These are phyloP conservation scores for Wallacemonas collosoma DNA, from an alignment of 208 protist genomes.

Conservation along the genomic window DNA sequence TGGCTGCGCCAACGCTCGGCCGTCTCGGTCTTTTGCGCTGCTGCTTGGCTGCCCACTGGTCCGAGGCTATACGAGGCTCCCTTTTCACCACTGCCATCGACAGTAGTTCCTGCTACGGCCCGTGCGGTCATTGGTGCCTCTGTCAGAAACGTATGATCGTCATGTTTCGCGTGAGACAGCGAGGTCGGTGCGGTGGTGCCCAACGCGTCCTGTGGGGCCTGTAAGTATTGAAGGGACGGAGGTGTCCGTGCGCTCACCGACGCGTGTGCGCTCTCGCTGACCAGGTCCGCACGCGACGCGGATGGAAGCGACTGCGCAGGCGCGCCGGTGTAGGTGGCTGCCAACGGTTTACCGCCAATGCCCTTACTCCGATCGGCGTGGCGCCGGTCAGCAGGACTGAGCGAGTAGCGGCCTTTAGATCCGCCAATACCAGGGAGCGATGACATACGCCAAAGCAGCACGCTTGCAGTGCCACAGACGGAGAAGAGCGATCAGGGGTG, in stretches of 20 bases:
- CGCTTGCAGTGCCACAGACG: no score
- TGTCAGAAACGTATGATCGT: conserved; percentile 5
- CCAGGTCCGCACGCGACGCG: neutral
- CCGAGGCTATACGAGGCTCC: neutral
- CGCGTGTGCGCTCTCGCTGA: no score
- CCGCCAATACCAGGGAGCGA: conserved; percentile 13
- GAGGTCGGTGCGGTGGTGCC: neutral
- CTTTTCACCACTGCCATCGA: neutral
- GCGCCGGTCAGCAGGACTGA: conserved; percentile 2
- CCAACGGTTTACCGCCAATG: neutral
- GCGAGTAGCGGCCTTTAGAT: conserved; percentile 5
- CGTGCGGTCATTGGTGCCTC: neutral
- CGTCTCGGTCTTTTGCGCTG: conserved; percentile 26
- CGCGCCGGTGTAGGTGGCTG: conserved; percentile 7
- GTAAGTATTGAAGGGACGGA: conserved; percentile 4
- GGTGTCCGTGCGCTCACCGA: neutral
- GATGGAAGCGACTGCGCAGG: neutral
- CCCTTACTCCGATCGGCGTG: neutral
- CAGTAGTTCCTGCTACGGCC: neutral
- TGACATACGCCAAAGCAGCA: neutral
- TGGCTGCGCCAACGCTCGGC: conserved; percentile 72
- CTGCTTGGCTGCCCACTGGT: conserved; percentile 39
- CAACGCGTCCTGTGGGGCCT: neutral
- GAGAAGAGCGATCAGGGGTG: no score
- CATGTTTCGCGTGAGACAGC: neutral